A percentile compares a stretch with the other conserved stretches of the same genome.
Evolutionary conservation across 2,329 filamentous ascomycete genomes (phyloP).

Genomic region (Aspergillus neoniger): DNA sequence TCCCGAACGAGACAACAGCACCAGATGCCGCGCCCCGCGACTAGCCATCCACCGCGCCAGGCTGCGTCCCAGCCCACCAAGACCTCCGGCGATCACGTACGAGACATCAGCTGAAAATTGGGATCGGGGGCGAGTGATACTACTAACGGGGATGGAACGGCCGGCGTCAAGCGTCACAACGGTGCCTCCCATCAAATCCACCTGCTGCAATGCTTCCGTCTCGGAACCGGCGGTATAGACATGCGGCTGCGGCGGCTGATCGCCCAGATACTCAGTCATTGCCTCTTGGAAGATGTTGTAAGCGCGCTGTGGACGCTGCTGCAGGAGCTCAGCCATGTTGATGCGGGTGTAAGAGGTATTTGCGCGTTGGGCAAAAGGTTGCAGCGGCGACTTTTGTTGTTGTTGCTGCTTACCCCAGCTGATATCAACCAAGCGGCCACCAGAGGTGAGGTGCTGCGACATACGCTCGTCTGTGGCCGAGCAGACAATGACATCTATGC

Average conservation of each 20-base stretch:
- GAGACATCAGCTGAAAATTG: background rate
- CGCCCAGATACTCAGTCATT: too few species aligned
- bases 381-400: background rate
- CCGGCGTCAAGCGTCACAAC: too few species aligned
- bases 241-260: too few species aligned
- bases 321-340: background rate
- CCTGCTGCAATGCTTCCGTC: too few species aligned
- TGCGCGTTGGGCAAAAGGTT: background rate
- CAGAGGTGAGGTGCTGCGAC: background rate
- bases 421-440: conserved; percentile 4
- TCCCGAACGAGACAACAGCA: background rate
- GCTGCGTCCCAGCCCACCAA: background rate
- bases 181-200: too few species aligned
- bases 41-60: background rate
- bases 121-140: background rate
- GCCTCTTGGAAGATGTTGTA: too few species aligned
- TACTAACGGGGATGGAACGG: background rate
- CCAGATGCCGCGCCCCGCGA: background rate
- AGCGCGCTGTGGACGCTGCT: too few species aligned
- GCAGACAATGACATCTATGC: background rate
- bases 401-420: background rate
- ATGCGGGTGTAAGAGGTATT: background rate
- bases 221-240: too few species aligned
- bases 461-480: background rate
- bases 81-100: conserved; percentile 5